phyloP scores from a whole-genome alignment of 2,329 filamentous ascomycete species.

The Aspergillus neoniger region DNA sequence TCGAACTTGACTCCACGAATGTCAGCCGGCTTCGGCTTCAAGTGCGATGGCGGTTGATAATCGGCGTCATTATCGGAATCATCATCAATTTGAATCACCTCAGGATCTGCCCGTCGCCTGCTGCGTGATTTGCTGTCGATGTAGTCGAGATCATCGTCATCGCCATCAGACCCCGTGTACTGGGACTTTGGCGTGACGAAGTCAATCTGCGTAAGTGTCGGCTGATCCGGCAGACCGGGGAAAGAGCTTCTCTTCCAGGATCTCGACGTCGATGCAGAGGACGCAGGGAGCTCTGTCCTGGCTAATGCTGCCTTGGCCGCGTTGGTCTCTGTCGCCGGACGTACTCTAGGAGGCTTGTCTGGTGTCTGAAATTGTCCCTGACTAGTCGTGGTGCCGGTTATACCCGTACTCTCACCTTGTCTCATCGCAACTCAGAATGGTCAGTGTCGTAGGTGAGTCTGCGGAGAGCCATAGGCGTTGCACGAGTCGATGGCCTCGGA shows the following conservation, averaged over 20 bases:
- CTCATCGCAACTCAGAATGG: conserved; percentile 32
- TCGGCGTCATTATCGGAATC: conserved; percentile 28
- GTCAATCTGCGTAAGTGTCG: conserved; percentile 46
- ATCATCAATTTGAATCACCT: conserved; percentile 30
- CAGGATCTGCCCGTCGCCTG: conserved; percentile 7
- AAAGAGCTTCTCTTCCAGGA: conserved; percentile 23
- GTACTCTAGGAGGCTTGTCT: conserved; percentile 17
- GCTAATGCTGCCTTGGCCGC: conserved; percentile 20
- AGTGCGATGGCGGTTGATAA: conserved; percentile 17
- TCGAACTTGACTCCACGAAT: conserved; percentile 13
- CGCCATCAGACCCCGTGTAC: conserved; percentile 7
- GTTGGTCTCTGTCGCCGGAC: conserved; percentile 18
- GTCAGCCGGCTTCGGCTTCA: conserved; percentile 10
- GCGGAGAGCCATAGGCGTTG: conserved; percentile 16
- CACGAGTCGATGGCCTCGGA: neutral
- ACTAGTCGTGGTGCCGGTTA: conserved; percentile 19
- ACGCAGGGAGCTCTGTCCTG: conserved; percentile 16
- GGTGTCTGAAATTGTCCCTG: conserved; percentile 25
- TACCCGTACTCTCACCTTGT: conserved; percentile 18
- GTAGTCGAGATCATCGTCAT: conserved; percentile 37
- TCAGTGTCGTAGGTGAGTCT: neutral
- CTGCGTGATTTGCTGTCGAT: conserved; percentile 22
- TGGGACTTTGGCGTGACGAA: conserved; percentile 34
- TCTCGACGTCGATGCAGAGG: conserved; percentile 22
- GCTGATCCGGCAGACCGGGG: conserved; percentile 32